These are phyloP conservation scores for Zymoseptoria passerinii DNA, from an alignment of 2,329 filamentous ascomycete genomes.

Conservation along the genomic window DNA sequence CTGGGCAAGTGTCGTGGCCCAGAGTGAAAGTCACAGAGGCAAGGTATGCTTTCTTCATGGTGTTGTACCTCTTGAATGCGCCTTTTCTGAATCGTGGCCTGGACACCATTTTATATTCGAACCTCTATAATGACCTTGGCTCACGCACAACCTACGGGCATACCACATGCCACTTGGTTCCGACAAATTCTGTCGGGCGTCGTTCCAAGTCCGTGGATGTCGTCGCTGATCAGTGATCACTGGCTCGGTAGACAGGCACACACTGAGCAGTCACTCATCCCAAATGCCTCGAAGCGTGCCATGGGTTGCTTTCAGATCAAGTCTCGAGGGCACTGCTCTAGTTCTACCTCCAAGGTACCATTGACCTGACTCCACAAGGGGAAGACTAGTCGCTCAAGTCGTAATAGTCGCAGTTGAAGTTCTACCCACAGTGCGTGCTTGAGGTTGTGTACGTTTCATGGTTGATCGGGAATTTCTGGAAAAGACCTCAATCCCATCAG, in stretches of 20 bases:
- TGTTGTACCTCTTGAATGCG: neutral
- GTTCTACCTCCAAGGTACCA: too few relatives aligned
- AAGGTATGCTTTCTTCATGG: neutral
- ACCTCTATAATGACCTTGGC: neutral
- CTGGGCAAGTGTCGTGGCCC: neutral
- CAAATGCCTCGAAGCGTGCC: too few relatives aligned
- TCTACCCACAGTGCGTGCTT: neutral
- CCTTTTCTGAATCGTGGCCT: neutral
- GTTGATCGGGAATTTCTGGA: too few relatives aligned
- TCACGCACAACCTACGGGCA: neutral
- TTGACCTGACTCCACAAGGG: too few relatives aligned
- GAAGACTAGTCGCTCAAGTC: too few relatives aligned
- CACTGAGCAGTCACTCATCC: neutral
- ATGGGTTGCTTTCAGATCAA: too few relatives aligned
- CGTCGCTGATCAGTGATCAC: neutral
- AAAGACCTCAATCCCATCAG: neutral
- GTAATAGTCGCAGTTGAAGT: too few relatives aligned
- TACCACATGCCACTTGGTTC: neutral
- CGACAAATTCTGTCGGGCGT: neutral
- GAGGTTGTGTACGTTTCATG: neutral
- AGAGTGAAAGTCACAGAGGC: neutral
- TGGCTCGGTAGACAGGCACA: neutral
- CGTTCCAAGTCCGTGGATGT: neutral
- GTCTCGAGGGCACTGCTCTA: too few relatives aligned
- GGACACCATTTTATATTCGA: neutral